Percentiles rank a stretch among this genome's conserved stretches.
Conservation (phyloP, 2,329 filamentous ascomycete species). For the Claviceps africana region DNA sequence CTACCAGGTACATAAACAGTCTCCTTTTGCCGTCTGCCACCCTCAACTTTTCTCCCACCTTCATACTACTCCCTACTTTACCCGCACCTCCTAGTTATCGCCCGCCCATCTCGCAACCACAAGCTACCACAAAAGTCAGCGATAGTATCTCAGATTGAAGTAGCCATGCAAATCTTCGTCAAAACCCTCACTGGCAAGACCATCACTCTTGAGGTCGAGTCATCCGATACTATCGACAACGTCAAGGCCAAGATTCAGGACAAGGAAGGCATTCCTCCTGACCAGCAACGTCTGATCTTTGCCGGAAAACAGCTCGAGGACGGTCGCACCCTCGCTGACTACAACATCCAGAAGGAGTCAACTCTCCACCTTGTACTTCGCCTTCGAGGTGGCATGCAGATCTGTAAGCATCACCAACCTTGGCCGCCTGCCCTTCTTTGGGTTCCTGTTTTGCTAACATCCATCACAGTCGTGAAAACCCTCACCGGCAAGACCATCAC, state of each 20-base stretch:
- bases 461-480: constrained; percentile 52
- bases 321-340: constrained; percentile 46
- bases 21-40: constrained; percentile 11
- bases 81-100: constrained; percentile 8
- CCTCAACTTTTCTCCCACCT: constrained; percentile 4
- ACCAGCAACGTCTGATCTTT: constrained; percentile 93
- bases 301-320: constrained; percentile 96
- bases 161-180: constrained; percentile 12
- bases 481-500: constrained; percentile 92
- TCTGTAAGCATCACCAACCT: constrained; percentile 35
- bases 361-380: constrained; percentile 65
- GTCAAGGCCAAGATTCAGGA: constrained; percentile 98
- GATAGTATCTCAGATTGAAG: constrained; percentile 4
- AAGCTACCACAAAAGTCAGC: background rate
- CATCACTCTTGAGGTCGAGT: constrained; percentile 56
- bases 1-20: constrained; percentile 18
- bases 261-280: constrained; percentile 80
- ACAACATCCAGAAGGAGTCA: constrained; percentile 48
- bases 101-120: constrained; percentile 4
- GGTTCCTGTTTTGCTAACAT: background rate
- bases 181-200: constrained; percentile 52
- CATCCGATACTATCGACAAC: constrained; percentile 87
- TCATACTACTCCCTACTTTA: background rate
- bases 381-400: constrained; percentile 52
- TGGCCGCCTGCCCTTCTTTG: background rate